Conservation (phyloP, 2,329 filamentous ascomycete genomes). For the Lithohypha guttulata region DNA sequence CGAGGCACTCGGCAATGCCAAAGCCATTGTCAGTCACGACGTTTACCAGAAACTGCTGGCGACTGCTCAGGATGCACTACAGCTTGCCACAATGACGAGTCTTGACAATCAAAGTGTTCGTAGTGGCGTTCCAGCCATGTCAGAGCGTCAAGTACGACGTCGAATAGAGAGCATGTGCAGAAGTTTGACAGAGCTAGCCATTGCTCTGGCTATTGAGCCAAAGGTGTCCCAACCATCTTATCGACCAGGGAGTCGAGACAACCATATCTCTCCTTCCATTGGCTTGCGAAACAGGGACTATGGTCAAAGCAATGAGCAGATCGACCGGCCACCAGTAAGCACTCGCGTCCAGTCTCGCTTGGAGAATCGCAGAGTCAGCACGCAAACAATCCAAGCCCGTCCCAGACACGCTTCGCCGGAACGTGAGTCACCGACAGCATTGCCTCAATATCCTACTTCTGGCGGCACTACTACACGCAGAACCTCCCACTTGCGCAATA, state of each 20-base stretch:
- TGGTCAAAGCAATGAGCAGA: conserved; percentile 28
- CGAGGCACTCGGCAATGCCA: conserved; percentile 69
- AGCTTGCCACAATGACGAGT: conserved; percentile 62
- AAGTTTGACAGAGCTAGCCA: conserved; percentile 81
- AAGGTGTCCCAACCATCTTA: conserved; percentile 10
- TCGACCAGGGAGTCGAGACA: conserved; percentile 26
- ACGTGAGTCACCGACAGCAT: conserved; percentile 24
- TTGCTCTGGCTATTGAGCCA: conserved; percentile 61
- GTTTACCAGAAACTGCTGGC: conserved; percentile 72
- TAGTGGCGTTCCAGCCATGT: conserved; percentile 32
- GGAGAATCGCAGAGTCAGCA: conserved; percentile 28
- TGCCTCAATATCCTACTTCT: conserved; percentile 16
- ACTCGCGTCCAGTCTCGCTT: conserved; percentile 27
- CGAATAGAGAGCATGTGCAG: conserved; percentile 91
- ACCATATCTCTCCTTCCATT: conserved; percentile 22
- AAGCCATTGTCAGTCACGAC: conserved; percentile 55
- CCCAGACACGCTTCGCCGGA: conserved; percentile 20
- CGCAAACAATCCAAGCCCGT: conserved; percentile 8
- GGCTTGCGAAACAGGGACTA: conserved; percentile 28
- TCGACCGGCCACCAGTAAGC: conserved; percentile 23
- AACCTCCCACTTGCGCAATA: conserved; percentile 30
- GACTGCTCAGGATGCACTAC: conserved; percentile 69
- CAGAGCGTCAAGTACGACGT: conserved; percentile 75
- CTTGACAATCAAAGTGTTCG: conserved; percentile 48
- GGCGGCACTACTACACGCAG: conserved; percentile 28